Evolutionary conservation across 208 protist species (phyloP), one percentile per base, ranked within the genome.

Genomic region (Crithidia expoeki): DNA sequence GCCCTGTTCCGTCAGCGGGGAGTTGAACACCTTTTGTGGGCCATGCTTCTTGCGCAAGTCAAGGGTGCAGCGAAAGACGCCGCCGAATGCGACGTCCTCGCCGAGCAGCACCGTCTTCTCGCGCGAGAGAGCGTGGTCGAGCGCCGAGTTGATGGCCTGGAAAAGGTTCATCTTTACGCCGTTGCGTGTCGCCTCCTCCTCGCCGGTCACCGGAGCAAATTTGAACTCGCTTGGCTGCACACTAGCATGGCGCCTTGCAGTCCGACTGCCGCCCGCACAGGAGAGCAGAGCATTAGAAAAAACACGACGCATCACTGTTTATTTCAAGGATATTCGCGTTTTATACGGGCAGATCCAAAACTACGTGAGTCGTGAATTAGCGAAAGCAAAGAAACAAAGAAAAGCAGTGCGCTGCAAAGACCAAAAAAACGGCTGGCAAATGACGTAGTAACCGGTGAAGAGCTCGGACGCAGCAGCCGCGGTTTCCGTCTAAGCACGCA

Each of bases 61-160:
- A 30, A 94, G 58, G 23, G 90, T 90, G 83, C 94, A 98, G 49
- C 98, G 85, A 74, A 99, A 99, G 7, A 99, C 98, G 44, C 98
- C 98, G 55, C 98, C 98, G 81, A 99, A 99, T 21, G 90, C 94
- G 28, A 99, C 98, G 80, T 99, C 98, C 69, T 99, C 97, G 50
- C 98, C 98, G 74, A 99, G 98, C 23, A 99, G 52, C 33, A 91
- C 73, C 19, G 94, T 92, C 68, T 90, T 98, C 42, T 82, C 72
- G 23, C 69, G 91, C 23, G 83, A 83, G 28, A 99, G 81, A 9
- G 98, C 96, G 59, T 91, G 87, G 70, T 97, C 85, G 57, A 99
- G 85, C 9, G 97, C 98, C 38, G 95, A 89, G 80, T 99, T 99
- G 68, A 99, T 90, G 16, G 97, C 86, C 51, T 88, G 83, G 58